Conservation (phyloP, 441 rosid species). For the Gossypium schwendimanii region DNA sequence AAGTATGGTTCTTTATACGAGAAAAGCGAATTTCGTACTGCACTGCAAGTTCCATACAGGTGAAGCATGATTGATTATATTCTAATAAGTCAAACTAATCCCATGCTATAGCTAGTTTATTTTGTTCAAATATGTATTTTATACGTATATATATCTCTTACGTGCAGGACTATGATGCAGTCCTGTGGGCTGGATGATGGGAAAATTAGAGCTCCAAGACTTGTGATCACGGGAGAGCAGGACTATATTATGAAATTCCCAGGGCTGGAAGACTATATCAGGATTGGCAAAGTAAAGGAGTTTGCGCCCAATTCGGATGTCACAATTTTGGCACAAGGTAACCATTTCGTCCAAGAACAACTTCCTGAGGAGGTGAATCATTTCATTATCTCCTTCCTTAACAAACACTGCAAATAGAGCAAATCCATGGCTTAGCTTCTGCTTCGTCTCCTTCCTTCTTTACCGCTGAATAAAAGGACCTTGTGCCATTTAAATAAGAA, state of each 20-base stretch:
- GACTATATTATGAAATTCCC: constrained; percentile 39
- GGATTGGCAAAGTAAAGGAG: constrained; percentile 26
- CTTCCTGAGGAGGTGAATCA: constrained; percentile 43
- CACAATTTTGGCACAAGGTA: constrained; percentile 33
- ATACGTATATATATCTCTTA: neutral
- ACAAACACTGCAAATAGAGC: constrained; percentile 9
- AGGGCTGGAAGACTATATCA: constrained; percentile 35
- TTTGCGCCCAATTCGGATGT: constrained; percentile 29
- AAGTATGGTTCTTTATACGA: constrained; percentile 36
- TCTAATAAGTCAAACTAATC: neutral
- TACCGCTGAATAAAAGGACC: neutral
- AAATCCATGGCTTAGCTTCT: neutral
- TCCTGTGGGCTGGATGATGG: constrained; percentile 14
- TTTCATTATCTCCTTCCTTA: constrained; percentile 38
- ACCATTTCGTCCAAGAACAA: constrained; percentile 57
- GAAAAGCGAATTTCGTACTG: constrained; percentile 43
- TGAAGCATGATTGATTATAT: neutral
- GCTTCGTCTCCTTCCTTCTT: neutral
- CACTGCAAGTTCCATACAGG: constrained; percentile 54
- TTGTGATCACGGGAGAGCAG: constrained; percentile 41
- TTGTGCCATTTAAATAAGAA: neutral
- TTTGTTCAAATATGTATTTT: neutral
- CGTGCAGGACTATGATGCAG: neutral
- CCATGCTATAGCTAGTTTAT: neutral
- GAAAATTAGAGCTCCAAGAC: constrained; percentile 27